Conservation (phyloP, 257 asterid species). For the Coffea eugenioides region DNA sequence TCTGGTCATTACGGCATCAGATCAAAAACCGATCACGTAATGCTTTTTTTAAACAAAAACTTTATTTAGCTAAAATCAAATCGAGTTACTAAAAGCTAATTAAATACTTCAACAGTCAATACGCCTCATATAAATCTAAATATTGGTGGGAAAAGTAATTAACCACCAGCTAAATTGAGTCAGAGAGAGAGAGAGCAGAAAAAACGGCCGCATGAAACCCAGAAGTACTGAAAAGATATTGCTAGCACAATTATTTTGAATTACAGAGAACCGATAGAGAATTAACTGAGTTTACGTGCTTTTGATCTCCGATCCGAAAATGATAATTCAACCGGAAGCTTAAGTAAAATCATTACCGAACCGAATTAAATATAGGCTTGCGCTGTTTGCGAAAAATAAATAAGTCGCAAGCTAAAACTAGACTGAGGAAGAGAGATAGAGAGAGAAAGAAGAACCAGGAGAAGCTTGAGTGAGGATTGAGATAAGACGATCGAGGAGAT, state of each 20-base stretch:
- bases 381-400: not conserved
- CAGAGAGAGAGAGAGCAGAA: too few relatives aligned
- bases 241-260: not conserved
- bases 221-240: too few relatives aligned
- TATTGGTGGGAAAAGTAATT: not conserved
- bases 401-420: not conserved
- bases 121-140: not conserved
- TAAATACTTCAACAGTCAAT: not conserved
- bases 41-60: too few relatives aligned
- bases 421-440: slow-evolving; percentile 12
- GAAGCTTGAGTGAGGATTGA: slow-evolving; percentile 58
- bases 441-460: slow-evolving; percentile 48
- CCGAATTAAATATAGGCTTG: not conserved
- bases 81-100: not conserved
- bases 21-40: not conserved
- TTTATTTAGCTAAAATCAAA: not conserved
- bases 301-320: not conserved
- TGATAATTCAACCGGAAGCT: not conserved
- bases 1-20: not conserved
- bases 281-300: not conserved
- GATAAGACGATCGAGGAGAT: slow-evolving; percentile 59
- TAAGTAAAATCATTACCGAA: not conserved
- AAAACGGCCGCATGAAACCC: too few relatives aligned
- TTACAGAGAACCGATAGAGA: not conserved
- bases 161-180: not conserved